Evolutionary conservation across 768 basidiomycete species (phyloP).

Genomic region (Suillus bovinus): DNA sequence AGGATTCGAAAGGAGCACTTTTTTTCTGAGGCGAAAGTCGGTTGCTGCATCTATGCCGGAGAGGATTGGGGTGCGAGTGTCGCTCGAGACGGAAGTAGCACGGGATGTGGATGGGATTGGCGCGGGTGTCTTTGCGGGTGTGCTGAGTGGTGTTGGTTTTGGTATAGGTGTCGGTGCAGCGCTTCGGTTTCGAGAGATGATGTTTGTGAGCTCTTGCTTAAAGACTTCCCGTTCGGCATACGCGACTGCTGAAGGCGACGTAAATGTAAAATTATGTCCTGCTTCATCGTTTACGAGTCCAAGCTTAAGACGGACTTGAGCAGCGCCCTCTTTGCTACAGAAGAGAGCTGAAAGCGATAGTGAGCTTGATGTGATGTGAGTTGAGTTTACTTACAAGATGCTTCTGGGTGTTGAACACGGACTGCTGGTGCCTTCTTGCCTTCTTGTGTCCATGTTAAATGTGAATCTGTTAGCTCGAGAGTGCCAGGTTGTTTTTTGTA

Average conservation of each 20-base stretch:
- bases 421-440: conserved; percentile 65
- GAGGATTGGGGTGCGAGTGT: conserved; percentile 53
- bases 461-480: conserved; percentile 70
- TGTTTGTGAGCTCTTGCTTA: conserved; percentile 74
- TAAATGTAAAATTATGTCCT: conserved; percentile 84
- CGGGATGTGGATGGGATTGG: conserved; percentile 57
- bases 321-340: conserved; percentile 81
- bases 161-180: conserved; percentile 23
- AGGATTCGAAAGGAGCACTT: conserved; percentile 74
- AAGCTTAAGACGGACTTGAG: conserved; percentile 79
- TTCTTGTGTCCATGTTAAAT: conserved; percentile 81
- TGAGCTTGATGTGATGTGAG: conserved; percentile 4
- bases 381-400: conserved; percentile 51
- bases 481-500: conserved; percentile 83
- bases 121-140: conserved; percentile 30
- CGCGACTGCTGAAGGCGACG: conserved; percentile 62
- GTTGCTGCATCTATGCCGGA: conserved; percentile 57
- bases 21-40: conserved; percentile 76
- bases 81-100: conserved; percentile 62
- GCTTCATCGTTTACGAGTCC: conserved; percentile 66
- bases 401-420: conserved; percentile 58
- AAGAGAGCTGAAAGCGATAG: conserved; percentile 58
- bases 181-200: conserved; percentile 73
- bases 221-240: conserved; percentile 76
- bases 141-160: conserved; percentile 27